Conservation (phyloP, 2,329 filamentous ascomycete species). For the Sclerotinia minor region DNA sequence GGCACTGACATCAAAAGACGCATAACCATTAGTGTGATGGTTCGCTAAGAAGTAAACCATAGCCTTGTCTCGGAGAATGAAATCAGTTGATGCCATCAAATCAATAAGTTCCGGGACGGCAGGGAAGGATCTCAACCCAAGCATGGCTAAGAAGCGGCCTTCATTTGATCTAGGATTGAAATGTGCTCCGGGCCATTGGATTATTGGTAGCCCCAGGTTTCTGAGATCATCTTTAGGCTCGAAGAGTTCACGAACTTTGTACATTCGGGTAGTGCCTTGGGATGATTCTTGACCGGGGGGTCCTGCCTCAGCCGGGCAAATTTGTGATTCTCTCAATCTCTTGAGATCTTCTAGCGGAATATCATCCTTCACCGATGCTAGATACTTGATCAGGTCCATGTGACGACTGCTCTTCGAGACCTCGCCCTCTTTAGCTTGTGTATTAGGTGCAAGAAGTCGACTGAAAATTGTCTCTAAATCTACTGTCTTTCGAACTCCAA, state of each 20-base stretch:
- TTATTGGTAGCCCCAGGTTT: constrained; percentile 68
- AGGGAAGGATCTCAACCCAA: constrained; percentile 75
- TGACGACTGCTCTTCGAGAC: constrained; percentile 73
- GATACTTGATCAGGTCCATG: constrained; percentile 90
- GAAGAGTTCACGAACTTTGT: constrained; percentile 76
- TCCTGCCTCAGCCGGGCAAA: constrained; percentile 76
- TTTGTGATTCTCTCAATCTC: constrained; percentile 72
- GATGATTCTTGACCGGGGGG: constrained; percentile 55
- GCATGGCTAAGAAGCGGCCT: constrained; percentile 67
- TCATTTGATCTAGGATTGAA: constrained; percentile 68
- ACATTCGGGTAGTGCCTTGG: constrained; percentile 55
- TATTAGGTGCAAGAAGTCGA: constrained; percentile 67
- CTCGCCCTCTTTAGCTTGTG: constrained; percentile 50
- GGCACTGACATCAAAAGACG: constrained; percentile 57
- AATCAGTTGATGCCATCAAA: constrained; percentile 67
- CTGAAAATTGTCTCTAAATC: constrained; percentile 93
- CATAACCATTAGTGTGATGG: constrained; percentile 76
- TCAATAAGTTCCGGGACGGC: constrained; percentile 71
- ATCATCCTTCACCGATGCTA: constrained; percentile 84
- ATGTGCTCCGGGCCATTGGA: constrained; percentile 75
- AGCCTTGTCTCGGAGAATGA: constrained; percentile 62
- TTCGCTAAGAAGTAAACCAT: constrained; percentile 82
- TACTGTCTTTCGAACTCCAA: constrained; percentile 93
- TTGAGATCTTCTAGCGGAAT: constrained; percentile 81
- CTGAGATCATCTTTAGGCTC: constrained; percentile 73